Evolutionary conservation across 768 basidiomycete species (phyloP), one percentile per base, ranked within the genome.

Genomic region (Pisolithus albus): DNA sequence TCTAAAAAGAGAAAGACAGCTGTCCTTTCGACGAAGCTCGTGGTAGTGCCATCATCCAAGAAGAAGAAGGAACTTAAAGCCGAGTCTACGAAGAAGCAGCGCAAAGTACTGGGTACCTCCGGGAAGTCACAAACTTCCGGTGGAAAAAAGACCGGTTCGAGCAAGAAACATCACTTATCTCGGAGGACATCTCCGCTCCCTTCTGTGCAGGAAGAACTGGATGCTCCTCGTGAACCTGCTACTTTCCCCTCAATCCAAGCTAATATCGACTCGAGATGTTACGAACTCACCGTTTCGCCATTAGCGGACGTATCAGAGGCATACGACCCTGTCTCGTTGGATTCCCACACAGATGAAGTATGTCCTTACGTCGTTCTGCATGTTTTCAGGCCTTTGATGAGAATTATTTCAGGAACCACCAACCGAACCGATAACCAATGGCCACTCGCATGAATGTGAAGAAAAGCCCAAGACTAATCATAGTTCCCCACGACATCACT

Each of bases 261-360:
- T 3, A 67, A 73, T 39, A 81, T 84, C 48, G 81, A 88, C 59
- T 80, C 87, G n/a, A 78, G 78, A 46, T 88, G 87, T 68, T 87
- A 88, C 61, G 87, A 88, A 59, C 63, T 89, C 56, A 90, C 87
- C 5, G 87, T 90, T 56, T 72, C 78, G 60, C 88, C 88, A 41
- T 67, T 90, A 57, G 88, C 88, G 36, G 87, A 90, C 64, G 81
- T 90, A 45, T 84, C 75, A 39, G 72, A 77, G 54, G 88, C 88
- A 0, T 88, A 85, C 61, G 82, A 83, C 45, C 68, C 70, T 26
- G 58, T 60, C 53, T 56, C 69, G 18, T 64, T 64, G 24, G 19
- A 67, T 70, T 43, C 68, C 49, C 69, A 68, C 52, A 61, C 73
- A 47, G 69, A 77, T 60, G 79, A 74, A 71, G 82, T 83, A 61